phyloP scores from a whole-genome alignment of 2,329 filamentous ascomycete species.

The Aspergillus sp. region DNA sequence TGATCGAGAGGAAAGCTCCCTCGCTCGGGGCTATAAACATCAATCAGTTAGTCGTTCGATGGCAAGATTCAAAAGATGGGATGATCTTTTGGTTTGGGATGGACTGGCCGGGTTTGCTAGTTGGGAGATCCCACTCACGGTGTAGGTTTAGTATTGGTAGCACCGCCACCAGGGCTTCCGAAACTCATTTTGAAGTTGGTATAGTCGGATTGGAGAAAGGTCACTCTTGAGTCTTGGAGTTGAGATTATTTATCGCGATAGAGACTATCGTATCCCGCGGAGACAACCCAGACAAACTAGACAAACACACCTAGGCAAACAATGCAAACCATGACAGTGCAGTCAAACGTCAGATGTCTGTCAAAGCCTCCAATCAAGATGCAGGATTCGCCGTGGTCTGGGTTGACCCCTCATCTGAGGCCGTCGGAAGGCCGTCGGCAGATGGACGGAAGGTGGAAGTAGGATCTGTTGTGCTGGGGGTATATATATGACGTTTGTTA shows the following conservation, averaged over 20 bases:
- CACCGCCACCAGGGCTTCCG: conserved; percentile 67
- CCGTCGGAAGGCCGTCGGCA: not conserved
- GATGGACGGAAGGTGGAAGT: not conserved
- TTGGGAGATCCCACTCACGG: conserved; percentile 55
- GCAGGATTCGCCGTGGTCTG: not conserved
- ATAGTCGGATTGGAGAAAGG: not conserved
- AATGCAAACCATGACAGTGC: conserved; percentile 11
- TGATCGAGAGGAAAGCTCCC: conserved; percentile 97
- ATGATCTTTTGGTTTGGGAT: not conserved
- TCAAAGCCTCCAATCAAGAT: conserved; percentile 3
- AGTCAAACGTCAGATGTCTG: conserved; percentile 1
- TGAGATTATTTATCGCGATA: conserved; percentile 8
- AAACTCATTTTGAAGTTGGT: conserved; percentile 52
- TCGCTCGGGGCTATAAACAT: conserved; percentile 68
- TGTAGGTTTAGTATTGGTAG: conserved; percentile 64
- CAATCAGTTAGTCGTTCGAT: conserved; percentile 5
- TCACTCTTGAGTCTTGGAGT: not conserved
- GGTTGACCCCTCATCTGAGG: conserved; percentile 3
- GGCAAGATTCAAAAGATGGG: not conserved
- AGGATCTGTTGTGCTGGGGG: not conserved
- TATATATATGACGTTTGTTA: not conserved
- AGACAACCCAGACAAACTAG: conserved; percentile 24
- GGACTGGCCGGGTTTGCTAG: too few relatives aligned
- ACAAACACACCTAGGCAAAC: conserved; percentile 14
- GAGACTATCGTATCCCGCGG: not conserved